Percentiles rank a stretch among this genome's conserved stretches.
Evolutionary conservation across 164 flowering plant species (phyloP).

Genomic region (Liriodendron chinense): DNA sequence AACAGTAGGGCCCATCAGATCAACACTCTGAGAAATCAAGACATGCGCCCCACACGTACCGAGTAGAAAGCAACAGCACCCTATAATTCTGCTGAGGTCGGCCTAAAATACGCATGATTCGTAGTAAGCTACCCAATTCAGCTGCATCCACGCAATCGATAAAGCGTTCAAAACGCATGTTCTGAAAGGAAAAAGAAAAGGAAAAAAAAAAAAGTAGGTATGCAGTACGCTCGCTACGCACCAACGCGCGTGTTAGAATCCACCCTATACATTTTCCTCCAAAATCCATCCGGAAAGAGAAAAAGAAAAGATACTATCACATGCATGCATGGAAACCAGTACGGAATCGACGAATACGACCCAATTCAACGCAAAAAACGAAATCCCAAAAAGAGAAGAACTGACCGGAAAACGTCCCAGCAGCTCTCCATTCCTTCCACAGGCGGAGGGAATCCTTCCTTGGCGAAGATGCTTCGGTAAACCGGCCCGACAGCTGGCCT

Average conservation of each 20-base stretch:
- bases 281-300: too few relatives aligned
- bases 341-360: not conserved
- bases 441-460: conserved; percentile 72
- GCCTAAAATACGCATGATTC: too few relatives aligned
- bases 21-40: too few relatives aligned
- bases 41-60: too few relatives aligned
- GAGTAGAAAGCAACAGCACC: too few relatives aligned
- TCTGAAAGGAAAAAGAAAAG: not conserved
- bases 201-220: not conserved
- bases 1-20: too few relatives aligned
- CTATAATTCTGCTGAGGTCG: too few relatives aligned
- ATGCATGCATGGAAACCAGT: not conserved
- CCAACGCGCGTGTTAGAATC: not conserved
- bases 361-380: not conserved
- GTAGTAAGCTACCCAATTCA: too few relatives aligned
- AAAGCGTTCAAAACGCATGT: not conserved
- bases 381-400: not conserved
- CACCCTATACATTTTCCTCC: not conserved
- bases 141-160: too few relatives aligned
- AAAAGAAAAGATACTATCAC: not conserved
- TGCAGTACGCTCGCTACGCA: not conserved
- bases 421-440: conserved; percentile 65
- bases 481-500: conserved; percentile 78
- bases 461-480: conserved; percentile 69
- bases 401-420: conserved; percentile 91